Conservation (phyloP, 2,329 filamentous ascomycete species). For the Corniculantispora saksenae region DNA sequence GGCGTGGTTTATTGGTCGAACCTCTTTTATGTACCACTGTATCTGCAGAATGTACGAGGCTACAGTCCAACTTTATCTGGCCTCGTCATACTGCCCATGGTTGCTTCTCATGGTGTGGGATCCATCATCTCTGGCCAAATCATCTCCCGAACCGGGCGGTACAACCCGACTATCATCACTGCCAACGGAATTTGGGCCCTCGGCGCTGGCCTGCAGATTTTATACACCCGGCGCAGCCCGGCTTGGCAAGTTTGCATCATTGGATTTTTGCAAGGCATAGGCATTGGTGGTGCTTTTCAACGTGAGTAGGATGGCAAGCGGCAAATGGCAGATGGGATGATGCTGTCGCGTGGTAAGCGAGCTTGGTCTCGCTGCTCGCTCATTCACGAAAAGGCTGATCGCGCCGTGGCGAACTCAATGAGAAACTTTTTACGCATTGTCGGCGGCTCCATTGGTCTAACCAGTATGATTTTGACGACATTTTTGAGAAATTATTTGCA, state of each 20-base stretch:
- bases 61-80: neutral
- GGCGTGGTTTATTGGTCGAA: slow-evolving; percentile 4
- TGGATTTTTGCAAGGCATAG: too few relatives aligned
- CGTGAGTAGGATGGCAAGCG: too few relatives aligned
- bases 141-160: neutral
- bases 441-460: too few relatives aligned
- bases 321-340: too few relatives aligned
- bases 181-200: neutral
- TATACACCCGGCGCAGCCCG: neutral
- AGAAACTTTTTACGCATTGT: too few relatives aligned
- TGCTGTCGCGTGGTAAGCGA: too few relatives aligned
- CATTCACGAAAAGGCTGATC: too few relatives aligned
- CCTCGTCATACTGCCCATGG: slow-evolving; percentile 5
- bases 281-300: too few relatives aligned
- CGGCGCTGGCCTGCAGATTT: neutral
- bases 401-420: too few relatives aligned
- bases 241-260: neutral
- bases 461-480: too few relatives aligned
- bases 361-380: too few relatives aligned
- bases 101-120: neutral
- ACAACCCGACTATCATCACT: neutral
- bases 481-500: too few relatives aligned
- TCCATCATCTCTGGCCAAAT: slow-evolving; percentile 2
- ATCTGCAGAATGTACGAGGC: slow-evolving; percentile 1
- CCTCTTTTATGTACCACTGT: neutral